These are phyloP conservation scores for Maudiozyma pseudohumilis DNA, from an alignment of 805 yeast species.

Conservation along the genomic window DNA sequence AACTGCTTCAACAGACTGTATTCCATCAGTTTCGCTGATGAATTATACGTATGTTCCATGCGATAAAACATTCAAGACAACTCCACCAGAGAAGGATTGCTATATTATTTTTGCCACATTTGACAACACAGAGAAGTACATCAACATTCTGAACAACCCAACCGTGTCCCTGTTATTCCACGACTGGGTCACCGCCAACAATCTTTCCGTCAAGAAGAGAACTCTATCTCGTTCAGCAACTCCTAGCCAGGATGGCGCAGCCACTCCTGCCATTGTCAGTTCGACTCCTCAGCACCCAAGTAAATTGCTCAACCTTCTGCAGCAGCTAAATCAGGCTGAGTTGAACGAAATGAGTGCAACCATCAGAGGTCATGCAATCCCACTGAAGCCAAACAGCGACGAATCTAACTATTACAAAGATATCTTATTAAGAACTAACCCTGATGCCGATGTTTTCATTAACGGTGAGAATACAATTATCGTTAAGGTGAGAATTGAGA, in stretches of 20 bases:
- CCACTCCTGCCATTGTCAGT: conserved; percentile 12
- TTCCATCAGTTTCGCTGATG: conserved; percentile 88
- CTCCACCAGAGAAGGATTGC: conserved; percentile 26
- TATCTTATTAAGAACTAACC: conserved; percentile 50
- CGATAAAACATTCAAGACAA: conserved; percentile 30
- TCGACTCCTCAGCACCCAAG: conserved; percentile 24
- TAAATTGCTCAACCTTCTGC: conserved; percentile 50
- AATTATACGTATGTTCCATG: conserved; percentile 63
- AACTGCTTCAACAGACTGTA: conserved; percentile 52
- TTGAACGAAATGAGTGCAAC: conserved; percentile 76
- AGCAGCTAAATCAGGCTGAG: conserved; percentile 70
- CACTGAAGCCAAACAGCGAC: conserved; percentile 37
- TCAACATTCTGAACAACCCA: conserved; percentile 61
- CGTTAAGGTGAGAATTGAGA: conserved; percentile 51
- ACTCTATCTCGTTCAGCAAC: conserved; percentile 25
- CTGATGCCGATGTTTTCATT: conserved; percentile 62
- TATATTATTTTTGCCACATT: conserved; percentile 66
- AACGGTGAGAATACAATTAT: conserved; percentile 55
- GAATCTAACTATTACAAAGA: conserved; percentile 53
- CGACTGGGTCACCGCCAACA: conserved; percentile 73
- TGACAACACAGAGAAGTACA: conserved; percentile 60
- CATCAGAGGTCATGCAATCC: conserved; percentile 58
- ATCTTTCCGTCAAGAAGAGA: conserved; percentile 26
- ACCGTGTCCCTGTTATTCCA: conserved; percentile 76
- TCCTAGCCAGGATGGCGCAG: conserved; percentile 14